Percentiles rank a stretch among this genome's conserved stretches.
phyloP scores from a whole-genome alignment of 495 filamentous ascomycete genomes.

The Haplographium delicatum region DNA sequence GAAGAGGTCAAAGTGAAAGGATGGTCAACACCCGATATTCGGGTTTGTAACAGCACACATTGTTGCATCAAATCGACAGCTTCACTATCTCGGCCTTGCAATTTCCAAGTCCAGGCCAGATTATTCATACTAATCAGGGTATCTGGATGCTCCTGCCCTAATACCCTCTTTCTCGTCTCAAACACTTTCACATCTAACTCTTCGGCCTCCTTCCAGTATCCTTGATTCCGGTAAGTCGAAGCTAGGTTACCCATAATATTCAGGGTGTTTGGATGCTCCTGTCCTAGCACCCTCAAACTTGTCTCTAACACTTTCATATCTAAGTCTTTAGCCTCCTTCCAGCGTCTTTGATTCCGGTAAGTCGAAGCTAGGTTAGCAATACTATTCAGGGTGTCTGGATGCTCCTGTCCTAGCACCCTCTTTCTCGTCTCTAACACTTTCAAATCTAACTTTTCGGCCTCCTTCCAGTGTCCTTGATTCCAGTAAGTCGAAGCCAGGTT shows the following conservation, averaged over 20 bases:
- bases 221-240: constrained; percentile 22
- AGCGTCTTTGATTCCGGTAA: constrained; percentile 13
- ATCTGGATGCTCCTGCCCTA: background rate
- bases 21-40: background rate
- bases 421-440: background rate
- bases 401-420: constrained; percentile 20
- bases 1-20: background rate
- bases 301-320: background rate
- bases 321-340: background rate
- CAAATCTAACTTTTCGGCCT: background rate
- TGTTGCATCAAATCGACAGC: background rate
- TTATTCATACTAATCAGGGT: background rate
- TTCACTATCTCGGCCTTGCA: background rate
- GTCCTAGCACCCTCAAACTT: constrained; percentile 18
- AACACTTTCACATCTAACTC: background rate
- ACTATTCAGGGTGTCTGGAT: constrained; percentile 29
- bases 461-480: constrained; percentile 5
- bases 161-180: background rate
- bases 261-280: constrained; percentile 26
- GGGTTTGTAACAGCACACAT: background rate
- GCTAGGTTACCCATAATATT: constrained; percentile 29
- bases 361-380: constrained; percentile 29
- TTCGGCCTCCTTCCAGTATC: background rate
- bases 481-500: constrained; percentile 28
- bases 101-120: background rate